Percentiles rank a stretch among this genome's conserved stretches.
Evolutionary conservation across 2,329 filamentous ascomycete species (phyloP).

Genomic region (Neonectria faginata): DNA sequence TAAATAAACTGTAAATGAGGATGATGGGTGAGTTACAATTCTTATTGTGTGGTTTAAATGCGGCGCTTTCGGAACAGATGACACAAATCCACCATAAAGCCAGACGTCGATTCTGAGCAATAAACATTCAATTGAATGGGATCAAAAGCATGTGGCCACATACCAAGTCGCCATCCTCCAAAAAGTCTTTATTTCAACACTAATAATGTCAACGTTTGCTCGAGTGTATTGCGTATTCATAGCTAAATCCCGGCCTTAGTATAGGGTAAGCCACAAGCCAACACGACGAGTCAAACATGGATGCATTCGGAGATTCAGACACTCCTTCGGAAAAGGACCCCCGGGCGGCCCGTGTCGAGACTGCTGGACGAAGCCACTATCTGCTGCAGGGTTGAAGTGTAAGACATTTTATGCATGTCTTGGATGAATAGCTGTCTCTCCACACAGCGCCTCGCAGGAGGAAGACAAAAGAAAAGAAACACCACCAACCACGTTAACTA

Average conservation of each 20-base stretch:
- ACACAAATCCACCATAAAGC: no score
- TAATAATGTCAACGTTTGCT: background rate
- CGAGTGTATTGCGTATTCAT: background rate
- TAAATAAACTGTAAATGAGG: background rate
- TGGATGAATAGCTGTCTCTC: constrained; percentile 6
- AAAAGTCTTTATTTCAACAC: background rate
- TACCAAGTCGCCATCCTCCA: background rate
- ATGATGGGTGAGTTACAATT: background rate
- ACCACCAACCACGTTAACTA: background rate
- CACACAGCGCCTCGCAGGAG: background rate
- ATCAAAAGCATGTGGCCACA: background rate
- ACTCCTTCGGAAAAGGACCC: background rate
- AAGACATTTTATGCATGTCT: constrained; percentile 15
- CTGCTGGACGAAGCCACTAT: background rate
- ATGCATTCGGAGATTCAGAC: background rate
- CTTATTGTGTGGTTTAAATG: background rate
- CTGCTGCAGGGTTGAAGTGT: background rate
- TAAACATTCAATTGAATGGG: background rate
- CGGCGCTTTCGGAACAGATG: no score
- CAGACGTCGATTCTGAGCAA: no score
- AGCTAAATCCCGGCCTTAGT: background rate
- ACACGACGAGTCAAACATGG: background rate
- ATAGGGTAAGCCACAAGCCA: background rate
- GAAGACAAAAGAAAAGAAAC: constrained; percentile 8
- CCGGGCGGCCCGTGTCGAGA: background rate